Base-by-base conservation (phyloP, 2,329 filamentous ascomycete genomes). In the Blastomyces parvus region DNA sequence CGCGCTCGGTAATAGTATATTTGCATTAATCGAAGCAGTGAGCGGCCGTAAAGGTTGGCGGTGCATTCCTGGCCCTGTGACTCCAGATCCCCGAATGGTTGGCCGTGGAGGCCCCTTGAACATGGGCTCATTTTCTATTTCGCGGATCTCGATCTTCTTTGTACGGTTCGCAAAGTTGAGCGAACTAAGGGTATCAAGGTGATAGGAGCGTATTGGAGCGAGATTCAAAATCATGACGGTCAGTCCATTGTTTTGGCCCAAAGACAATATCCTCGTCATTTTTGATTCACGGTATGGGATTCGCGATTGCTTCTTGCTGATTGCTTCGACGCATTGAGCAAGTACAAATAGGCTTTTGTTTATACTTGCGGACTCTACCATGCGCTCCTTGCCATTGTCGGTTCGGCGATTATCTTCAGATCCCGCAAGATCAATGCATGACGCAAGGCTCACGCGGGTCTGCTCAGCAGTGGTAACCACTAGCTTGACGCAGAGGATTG, bases 171-270 rank as follows among this genome's bases (percentile, higher is more conserved):
- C 94, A 71, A 97, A 94, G 72, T 96, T 97, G 61, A 97, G 80
- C 66, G 92, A 96, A 76, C 90, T 96, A 6, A 97, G 82, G 0
- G 93, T 97, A 73, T 97, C 93, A 48, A 96, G 83, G 71, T 97
- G 93, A 73, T 96, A 97, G 69, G 90, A 91, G 66, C 90, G 86
- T n/a, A 95, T 83, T 0, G 94, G 92, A 0, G 93, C 90, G 2
- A 97, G 83, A 71, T 97, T 97, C 46, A 97, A 81, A 64, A 97
- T 94, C 94, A 97, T 97, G 72, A 97, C 84, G 0, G 92, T 97
- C 68, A 96, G 86, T 60, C 94, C 93, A 67, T 96, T 91, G 78
- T 97, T 97, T 78, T 97, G 93, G 2, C 93, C 93, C 9, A 97
- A 78, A 0, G 89, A 93, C 33, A 97, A 78, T 62, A 97, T 97